These are phyloP conservation scores for Globisporangium recalcitrans DNA, from an alignment of 352 stramenopile species.

Conservation along the genomic window DNA sequence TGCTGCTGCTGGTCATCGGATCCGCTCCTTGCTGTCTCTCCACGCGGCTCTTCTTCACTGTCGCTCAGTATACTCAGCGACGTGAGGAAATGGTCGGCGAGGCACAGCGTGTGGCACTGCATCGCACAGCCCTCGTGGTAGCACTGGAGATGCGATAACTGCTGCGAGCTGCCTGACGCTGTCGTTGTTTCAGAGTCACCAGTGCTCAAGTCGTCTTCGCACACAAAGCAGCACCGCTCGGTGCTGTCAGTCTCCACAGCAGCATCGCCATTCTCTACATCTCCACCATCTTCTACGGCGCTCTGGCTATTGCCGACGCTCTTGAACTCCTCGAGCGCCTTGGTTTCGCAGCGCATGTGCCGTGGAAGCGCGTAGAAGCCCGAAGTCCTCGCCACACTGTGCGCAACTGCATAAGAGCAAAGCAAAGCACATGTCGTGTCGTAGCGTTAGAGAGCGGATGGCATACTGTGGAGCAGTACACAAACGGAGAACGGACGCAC, in stretches of 20 bases:
- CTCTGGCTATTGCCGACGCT: slow-evolving; percentile 9
- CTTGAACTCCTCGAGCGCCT: slow-evolving; percentile 19
- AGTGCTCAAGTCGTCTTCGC: slow-evolving; percentile 23
- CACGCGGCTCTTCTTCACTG: slow-evolving; percentile 3
- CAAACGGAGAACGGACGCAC: no score
- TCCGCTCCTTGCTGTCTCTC: not conserved
- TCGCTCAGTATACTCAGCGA: slow-evolving; percentile 9
- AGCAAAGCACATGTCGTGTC: not conserved
- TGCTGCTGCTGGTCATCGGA: not conserved
- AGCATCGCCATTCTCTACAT: not conserved
- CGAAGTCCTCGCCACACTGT: slow-evolving; percentile 30
- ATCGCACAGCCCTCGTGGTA: slow-evolving; percentile 41
- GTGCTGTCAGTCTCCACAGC: not conserved
- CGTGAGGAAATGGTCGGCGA: slow-evolving; percentile 50
- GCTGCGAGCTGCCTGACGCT: not conserved
- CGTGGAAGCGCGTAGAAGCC: slow-evolving; percentile 27
- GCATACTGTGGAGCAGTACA: not conserved
- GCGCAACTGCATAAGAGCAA: slow-evolving; percentile 13
- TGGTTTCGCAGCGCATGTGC: slow-evolving; percentile 38
- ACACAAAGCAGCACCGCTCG: slow-evolving; percentile 36
- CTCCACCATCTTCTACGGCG: not conserved
- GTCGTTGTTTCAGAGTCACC: not conserved
- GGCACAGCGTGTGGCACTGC: slow-evolving; percentile 39
- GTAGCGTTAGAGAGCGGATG: not conserved
- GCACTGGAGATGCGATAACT: slow-evolving; percentile 20